Conservation (phyloP, 192 early-diverging fungal genomes). For the Backusella liffmaniae region DNA sequence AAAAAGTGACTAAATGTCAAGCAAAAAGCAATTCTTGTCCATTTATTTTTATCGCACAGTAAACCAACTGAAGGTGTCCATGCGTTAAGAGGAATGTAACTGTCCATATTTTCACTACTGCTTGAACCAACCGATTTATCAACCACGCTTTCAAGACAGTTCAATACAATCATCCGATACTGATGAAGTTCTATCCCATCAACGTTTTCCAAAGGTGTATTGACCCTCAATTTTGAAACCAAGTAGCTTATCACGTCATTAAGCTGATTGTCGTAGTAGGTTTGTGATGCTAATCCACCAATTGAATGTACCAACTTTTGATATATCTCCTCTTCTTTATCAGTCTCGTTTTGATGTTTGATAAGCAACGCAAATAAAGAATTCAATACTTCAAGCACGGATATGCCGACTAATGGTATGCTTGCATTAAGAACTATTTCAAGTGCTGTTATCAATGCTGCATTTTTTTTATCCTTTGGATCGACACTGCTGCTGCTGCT, state of each 20-base stretch:
- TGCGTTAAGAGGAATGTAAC: constrained; percentile 8
- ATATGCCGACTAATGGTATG: constrained; percentile 45
- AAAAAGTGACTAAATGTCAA: not conserved
- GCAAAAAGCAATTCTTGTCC: constrained; percentile 34
- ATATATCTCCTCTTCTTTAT: not conserved
- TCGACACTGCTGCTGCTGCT: not conserved
- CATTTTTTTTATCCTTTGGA: constrained; percentile 31
- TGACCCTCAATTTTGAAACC: constrained; percentile 38
- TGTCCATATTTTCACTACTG: not conserved
- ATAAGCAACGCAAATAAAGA: constrained; percentile 41
- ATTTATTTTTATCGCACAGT: constrained; percentile 15
- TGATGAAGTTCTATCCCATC: constrained; percentile 40
- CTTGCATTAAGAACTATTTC: constrained; percentile 41
- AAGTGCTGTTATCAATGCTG: constrained; percentile 42
- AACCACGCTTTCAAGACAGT: constrained; percentile 36
- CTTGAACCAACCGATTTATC: not conserved
- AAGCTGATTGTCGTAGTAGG: constrained; percentile 56
- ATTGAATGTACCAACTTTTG: constrained; percentile 20
- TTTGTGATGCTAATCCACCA: constrained; percentile 48
- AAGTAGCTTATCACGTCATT: constrained; percentile 53
- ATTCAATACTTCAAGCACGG: constrained; percentile 54
- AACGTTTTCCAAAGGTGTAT: constrained; percentile 31
- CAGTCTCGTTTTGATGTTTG: constrained; percentile 1
- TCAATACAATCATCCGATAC: constrained; percentile 42
- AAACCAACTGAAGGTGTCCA: constrained; percentile 22